Evolutionary conservation across 768 basidiomycete species (phyloP), one percentile per base, ranked within the genome.

Genomic region (Lactarius vividus): DNA sequence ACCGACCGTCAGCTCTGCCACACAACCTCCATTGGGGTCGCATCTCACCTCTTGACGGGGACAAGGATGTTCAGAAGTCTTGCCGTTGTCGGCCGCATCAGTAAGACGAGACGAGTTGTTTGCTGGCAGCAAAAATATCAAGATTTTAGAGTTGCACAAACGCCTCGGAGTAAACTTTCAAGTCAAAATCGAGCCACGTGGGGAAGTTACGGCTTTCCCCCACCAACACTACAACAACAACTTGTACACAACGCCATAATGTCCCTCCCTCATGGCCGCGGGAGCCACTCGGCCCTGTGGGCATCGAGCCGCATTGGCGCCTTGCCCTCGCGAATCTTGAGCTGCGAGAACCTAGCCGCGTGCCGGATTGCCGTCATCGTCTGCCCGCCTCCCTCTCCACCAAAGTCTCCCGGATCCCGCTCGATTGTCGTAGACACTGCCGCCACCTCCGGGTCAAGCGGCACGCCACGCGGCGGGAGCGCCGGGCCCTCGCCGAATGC

Each of bases 1-100:
- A 31, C 59, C 29, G 59, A 31, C 59, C 31, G 26, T 46, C 13
- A 40, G 42, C 60, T 28, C 8, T n/a, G 40, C 54, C 23, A 57
- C 15, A 39, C 10, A 35, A 55, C 18, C 28, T 55, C 54, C 54
- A 29, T 33, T 9, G 1, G 2, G 2, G 61, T 6, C 46, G 7
- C 3, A 18, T 65, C 79, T 62, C 72, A 92, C 87, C 96, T 84
- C 81, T 98, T 98, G 57, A 98, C 86, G 29, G 96, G 96, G 8
- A 98, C 95, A 59, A 98, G 88, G 63, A 98, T 88, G 78, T 96
- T 92, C 72, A 98, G 82, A 69, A 92, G 80, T 57, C 86, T 83
- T 20, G 80, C 78, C 44, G 88, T 77, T 49, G 92, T 85, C 10
- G 94, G 88, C 70, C 88, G 83, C 94, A 95, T 96, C 7, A 18